Conservation (phyloP, 73 alveolate species). For the Paramecium caudatum region DNA sequence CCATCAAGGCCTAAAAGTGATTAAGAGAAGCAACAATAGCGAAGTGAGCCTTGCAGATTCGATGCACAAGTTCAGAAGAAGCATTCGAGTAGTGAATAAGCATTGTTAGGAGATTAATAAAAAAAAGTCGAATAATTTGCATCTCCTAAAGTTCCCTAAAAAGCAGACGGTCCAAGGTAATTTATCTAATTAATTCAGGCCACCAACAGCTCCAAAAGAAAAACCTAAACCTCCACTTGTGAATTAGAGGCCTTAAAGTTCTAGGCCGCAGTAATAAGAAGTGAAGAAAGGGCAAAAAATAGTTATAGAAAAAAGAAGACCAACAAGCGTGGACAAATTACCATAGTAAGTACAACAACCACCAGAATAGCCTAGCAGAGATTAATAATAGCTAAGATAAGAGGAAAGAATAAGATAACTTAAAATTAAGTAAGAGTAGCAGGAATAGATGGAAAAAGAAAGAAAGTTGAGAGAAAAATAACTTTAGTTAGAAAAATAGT, state of each 20-base stretch:
- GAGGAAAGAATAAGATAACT: not conserved
- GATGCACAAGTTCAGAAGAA: not conserved
- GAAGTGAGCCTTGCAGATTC: not conserved
- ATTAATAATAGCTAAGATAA: constrained; percentile 62
- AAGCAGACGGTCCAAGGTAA: not conserved
- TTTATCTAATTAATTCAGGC: not conserved
- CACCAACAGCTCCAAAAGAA: constrained; percentile 54
- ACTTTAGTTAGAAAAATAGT: not conserved
- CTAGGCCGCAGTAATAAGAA: not conserved
- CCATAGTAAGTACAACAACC: too few species aligned
- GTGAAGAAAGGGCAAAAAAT: constrained; percentile 21
- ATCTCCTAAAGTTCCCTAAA: constrained; percentile 18
- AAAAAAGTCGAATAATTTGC: not conserved
- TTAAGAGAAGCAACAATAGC: not conserved
- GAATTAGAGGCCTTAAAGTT: constrained; percentile 57
- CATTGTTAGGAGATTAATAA: not conserved
- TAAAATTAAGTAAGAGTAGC: not conserved
- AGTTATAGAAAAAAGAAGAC: constrained; percentile 44
- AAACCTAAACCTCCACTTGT: not conserved
- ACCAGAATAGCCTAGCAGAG: too few species aligned
- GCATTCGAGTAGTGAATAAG: constrained; percentile 33
- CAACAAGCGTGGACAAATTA: constrained; percentile 43
- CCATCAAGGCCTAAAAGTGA: not conserved
- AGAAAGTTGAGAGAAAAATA: not conserved
- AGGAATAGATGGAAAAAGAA: not conserved